These are phyloP conservation scores for Prototheca stagnorum DNA, from an alignment of 163 green algal species.

Conservation along the genomic window DNA sequence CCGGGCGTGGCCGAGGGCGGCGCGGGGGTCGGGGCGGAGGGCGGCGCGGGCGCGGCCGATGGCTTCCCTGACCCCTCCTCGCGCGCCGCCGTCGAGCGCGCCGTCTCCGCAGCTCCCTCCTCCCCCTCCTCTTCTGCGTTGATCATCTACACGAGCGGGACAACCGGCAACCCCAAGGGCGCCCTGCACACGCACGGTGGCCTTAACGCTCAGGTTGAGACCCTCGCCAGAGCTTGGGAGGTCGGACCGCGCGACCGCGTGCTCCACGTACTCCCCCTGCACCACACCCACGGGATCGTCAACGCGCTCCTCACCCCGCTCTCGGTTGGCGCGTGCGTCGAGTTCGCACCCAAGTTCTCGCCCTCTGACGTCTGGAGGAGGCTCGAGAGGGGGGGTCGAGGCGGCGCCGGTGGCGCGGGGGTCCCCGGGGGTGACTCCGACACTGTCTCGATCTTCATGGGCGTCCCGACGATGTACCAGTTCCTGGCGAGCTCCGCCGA, in stretches of 20 bases:
- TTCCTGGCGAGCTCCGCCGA: conserved; percentile 59
- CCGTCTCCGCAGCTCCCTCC: too few species aligned
- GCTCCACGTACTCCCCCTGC: conserved; percentile 78
- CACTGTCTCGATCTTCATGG: conserved; percentile 85
- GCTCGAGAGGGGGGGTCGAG: conserved; percentile 24
- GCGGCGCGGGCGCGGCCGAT: too few species aligned
- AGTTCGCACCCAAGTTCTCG: conserved; percentile 64
- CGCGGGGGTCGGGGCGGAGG: not conserved
- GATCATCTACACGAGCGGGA: conserved; percentile 94
- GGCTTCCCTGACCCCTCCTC: too few species aligned
- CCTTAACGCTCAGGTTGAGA: conserved; percentile 48
- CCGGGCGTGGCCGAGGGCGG: too few species aligned
- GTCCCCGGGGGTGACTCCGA: too few species aligned
- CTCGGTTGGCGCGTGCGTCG: conserved; percentile 45
- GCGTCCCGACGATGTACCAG: conserved; percentile 92
- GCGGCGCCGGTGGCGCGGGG: too few species aligned
- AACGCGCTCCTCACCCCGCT: conserved; percentile 71
- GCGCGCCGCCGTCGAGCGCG: too few species aligned
- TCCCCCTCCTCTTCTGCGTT: too few species aligned
- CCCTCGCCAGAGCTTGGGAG: conserved; percentile 44
- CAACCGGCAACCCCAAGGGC: conserved; percentile 84
- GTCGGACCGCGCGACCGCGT: conserved; percentile 47
- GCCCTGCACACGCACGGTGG: conserved; percentile 51
- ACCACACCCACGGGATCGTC: conserved; percentile 92
- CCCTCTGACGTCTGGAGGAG: conserved; percentile 41